Evolutionary conservation across 169 alveolate genomes (phyloP), one percentile per base, ranked within the genome.

Genomic region (Hammondia hammondi): DNA sequence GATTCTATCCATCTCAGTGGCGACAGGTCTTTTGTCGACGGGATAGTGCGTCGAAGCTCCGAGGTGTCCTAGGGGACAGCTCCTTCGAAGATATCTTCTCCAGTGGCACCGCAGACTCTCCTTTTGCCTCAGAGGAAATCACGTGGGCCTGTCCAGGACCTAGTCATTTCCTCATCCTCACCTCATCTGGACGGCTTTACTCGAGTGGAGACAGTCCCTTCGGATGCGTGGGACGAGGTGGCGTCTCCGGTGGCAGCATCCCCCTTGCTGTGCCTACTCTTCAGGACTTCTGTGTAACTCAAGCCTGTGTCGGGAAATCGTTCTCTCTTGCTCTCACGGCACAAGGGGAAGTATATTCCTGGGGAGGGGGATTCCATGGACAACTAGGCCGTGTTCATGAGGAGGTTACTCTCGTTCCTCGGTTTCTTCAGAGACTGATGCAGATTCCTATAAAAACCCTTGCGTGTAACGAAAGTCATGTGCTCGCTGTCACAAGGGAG

Each of bases 291-390:
- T 19, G 43, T 19, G 87, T 77, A 19, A 37, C 87, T 32, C 48
- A 32, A 37, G 87, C 90, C 71, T 82, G 90, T 48, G 93, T 39
- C 32, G 99, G 99, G 39, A 98, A 97, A 94, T 92, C 91, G 87
- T 98, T 97, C 95, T 96, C 98, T 29, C 92, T 98, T 71, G 98
- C 98, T 46, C 95, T 98, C 27, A 97, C 98, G 27, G 98, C 96
- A 71, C 96, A 92, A 48, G 97, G 97, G 29, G 99, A 97, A 95
- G 94, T 97, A 70, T 98, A 97, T 95, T 94, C 98, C 48, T 98
- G 98, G 98, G 99, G 99, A 72, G 97, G 98, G 96, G 99, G 98
- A 81, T 98, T 96, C 95, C 98, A 97, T 94, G 99, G 99, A 3
- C 97, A 98, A 95, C 91, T 97, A 67, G 99, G 99, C 56, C 92